Evolutionary conservation across 2,329 filamentous ascomycete species (phyloP).

Genomic region (Pseudogymnoascus sp.): DNA sequence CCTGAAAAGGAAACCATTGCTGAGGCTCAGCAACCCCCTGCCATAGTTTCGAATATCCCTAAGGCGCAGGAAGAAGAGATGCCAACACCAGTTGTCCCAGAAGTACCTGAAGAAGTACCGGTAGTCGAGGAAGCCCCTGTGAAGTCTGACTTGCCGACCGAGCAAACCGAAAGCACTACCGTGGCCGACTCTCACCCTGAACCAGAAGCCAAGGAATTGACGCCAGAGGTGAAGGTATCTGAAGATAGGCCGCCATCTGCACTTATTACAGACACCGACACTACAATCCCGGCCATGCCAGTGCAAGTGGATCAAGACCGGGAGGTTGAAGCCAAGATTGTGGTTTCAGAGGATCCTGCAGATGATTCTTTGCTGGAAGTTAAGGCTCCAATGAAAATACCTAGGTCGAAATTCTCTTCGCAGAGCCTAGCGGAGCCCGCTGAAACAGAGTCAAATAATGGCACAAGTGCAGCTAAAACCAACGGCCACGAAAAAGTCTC

Average conservation of each 20-base stretch:
- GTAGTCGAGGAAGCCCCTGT: neutral
- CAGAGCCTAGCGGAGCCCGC: slow-evolving; percentile 18
- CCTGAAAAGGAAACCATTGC: neutral
- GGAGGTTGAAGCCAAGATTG: neutral
- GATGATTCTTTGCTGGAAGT: slow-evolving; percentile 4
- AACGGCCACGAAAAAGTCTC: neutral
- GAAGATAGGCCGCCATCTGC: neutral
- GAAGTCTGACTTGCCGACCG: neutral
- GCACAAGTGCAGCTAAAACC: neutral
- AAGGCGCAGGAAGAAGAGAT: neutral
- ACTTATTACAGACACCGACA: neutral
- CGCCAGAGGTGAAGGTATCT: neutral
- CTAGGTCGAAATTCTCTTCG: slow-evolving; percentile 24
- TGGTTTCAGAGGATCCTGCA: neutral
- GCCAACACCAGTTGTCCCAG: neutral
- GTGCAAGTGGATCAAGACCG: neutral
- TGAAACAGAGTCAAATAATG: neutral
- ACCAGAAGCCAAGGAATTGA: neutral
- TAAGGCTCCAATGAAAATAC: slow-evolving; percentile 19
- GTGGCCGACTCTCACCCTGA: neutral
- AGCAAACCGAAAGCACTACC: neutral
- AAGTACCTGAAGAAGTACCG: neutral
- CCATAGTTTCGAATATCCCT: neutral
- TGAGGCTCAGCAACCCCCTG: neutral
- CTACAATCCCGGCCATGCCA: neutral